Evolutionary conservation across 2,329 filamentous ascomycete genomes (phyloP).

Genomic region (Coleophoma eucalyptorum): DNA sequence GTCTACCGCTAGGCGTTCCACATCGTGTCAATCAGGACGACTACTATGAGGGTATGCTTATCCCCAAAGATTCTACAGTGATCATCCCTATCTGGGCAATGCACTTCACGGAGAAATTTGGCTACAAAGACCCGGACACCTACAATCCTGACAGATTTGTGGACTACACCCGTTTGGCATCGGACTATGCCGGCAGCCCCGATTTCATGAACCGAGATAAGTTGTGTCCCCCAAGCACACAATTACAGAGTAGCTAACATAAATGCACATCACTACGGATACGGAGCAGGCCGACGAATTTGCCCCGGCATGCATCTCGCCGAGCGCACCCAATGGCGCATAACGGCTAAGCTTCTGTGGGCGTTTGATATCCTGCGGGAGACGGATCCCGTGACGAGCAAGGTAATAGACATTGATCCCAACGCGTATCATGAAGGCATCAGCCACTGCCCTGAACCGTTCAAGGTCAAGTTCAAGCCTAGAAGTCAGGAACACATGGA

Average conservation of each 20-base stretch:
- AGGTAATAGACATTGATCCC: too few relatives aligned
- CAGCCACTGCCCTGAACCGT: too few relatives aligned
- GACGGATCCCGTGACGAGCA: too few relatives aligned
- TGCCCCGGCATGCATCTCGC: conserved; percentile 54
- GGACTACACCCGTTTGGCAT: not conserved
- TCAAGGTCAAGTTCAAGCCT: too few relatives aligned
- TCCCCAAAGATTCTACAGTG: conserved; percentile 31
- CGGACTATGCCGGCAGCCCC: not conserved
- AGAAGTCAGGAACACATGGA: too few relatives aligned
- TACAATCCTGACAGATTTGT: conserved; percentile 37
- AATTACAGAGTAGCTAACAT: not conserved
- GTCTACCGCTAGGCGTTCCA: conserved; percentile 5
- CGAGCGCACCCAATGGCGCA: conserved; percentile 20
- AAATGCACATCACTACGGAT: conserved; percentile 17
- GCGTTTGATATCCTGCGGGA: too few relatives aligned
- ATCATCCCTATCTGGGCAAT: conserved; percentile 32
- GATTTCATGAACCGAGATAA: conserved; percentile 14
- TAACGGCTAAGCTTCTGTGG: not conserved
- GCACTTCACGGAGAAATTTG: conserved; percentile 23
- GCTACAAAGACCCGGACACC: conserved; percentile 34
- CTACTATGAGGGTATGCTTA: conserved; percentile 27
- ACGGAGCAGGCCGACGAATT: conserved; percentile 36
- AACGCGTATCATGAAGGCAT: too few relatives aligned
- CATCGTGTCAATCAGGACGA: conserved; percentile 26
- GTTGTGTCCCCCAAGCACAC: not conserved